Evolutionary conservation across 2,329 filamentous ascomycete genomes (phyloP), one percentile per base, ranked within the genome.

Genomic region (Colletotrichum somersetense): DNA sequence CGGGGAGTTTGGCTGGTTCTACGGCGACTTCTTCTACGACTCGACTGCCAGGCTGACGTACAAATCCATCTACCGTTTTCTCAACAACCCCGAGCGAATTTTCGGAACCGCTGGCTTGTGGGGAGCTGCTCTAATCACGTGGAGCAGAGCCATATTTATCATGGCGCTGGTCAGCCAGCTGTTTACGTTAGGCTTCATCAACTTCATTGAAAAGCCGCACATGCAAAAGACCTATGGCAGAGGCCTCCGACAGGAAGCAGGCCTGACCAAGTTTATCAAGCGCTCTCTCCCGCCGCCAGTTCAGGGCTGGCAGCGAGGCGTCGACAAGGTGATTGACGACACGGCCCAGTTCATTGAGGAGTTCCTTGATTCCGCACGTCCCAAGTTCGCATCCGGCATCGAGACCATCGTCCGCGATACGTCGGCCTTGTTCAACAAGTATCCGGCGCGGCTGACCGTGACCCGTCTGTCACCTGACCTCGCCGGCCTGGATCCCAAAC

Each of bases 1-100:
- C 0, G 96, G 96, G 68, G 96, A 99, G 79, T 99, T 98, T 78
- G 96, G 96, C 77, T 99, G 96, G 96, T 98, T 98, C 86, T 98
- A 95, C 79, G 96, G 96, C 23, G 96, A 99, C 80, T 99, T 98
- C 85, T 98, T 99, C 87, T 98, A 96, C 79, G 94, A 98, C 73
- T 92, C 94, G 57, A 90, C 91, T 14, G 92, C 92, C 16, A 97
- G 96, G 82, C 87, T 98, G 73, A 98, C 94, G 0, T 99, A 99
- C 83, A 95, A 93, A 76, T 97, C 96, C 74, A 99, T 99, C 77
- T 99, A 99, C 81, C 94, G 96, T 59, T 99, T 97, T 83, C 86
- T 99, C 75, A 99, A 99, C 84, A 99, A 98, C 78, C 96, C 96
- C 0, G 96, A 99, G 81, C 92, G 96, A 68, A 91, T 98, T 50